These are phyloP conservation scores for Ogataea sp. DNA, from an alignment of 805 yeast species.

Conservation along the genomic window DNA sequence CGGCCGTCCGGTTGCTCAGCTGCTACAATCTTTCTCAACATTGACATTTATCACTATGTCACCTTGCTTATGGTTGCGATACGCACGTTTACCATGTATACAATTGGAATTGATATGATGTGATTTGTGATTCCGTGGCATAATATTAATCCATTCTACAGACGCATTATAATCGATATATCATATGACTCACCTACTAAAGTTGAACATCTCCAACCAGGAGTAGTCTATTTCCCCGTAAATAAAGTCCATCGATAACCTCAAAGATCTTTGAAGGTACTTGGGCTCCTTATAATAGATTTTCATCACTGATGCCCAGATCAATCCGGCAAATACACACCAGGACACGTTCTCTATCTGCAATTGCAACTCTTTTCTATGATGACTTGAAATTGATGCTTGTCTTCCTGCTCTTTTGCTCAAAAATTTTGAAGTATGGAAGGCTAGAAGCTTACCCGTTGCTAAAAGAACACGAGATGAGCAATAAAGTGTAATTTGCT, in stretches of 20 bases:
- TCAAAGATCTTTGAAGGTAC: conserved; percentile 54
- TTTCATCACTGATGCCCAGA: conserved; percentile 73
- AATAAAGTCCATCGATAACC: conserved; percentile 63
- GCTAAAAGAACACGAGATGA: conserved; percentile 63
- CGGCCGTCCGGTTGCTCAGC: background rate
- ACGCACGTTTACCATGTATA: too few relatives aligned
- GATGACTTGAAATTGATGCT: background rate
- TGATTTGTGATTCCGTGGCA: too few relatives aligned
- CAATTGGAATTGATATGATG: too few relatives aligned
- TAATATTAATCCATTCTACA: too few relatives aligned
- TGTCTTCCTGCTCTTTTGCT: background rate
- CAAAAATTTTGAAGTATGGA: conserved; percentile 11
- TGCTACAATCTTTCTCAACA: too few relatives aligned
- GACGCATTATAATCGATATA: too few relatives aligned
- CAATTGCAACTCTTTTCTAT: conserved; percentile 8
- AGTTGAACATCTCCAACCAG: conserved; percentile 23
- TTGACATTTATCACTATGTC: too few relatives aligned
- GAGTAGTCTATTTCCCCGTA: conserved; percentile 47
- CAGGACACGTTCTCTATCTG: conserved; percentile 33
- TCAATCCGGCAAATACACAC: conserved; percentile 52
- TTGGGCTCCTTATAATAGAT: conserved; percentile 57
- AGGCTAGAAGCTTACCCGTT: conserved; percentile 40
- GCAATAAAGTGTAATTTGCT: conserved; percentile 68
- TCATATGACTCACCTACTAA: conserved; percentile 11
- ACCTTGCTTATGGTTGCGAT: too few relatives aligned